These are phyloP conservation scores for Kuraishia ogatae DNA, from an alignment of 805 yeast genomes.

Conservation along the genomic window DNA sequence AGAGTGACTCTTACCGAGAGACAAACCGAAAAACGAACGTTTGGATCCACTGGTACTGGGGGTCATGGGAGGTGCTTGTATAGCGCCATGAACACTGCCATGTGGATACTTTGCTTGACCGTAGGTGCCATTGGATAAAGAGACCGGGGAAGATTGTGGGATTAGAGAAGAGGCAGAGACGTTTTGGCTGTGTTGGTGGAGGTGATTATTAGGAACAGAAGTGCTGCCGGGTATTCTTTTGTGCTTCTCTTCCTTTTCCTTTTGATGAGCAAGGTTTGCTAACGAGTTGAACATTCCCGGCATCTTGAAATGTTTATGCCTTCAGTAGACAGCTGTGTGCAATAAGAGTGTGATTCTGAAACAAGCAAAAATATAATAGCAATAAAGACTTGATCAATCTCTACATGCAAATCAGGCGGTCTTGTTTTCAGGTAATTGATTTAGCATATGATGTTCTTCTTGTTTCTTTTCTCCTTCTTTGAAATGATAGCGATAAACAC, in stretches of 20 bases:
- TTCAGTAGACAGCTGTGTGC: too few species aligned
- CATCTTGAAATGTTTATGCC: background rate
- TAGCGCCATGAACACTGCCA: background rate
- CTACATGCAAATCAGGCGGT: too few species aligned
- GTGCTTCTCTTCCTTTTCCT: background rate
- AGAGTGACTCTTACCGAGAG: slow-evolving; percentile 19
- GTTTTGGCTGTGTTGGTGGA: background rate
- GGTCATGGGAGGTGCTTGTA: background rate
- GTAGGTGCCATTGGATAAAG: background rate
- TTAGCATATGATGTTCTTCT: too few species aligned
- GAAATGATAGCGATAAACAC: too few species aligned
- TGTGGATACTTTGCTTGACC: background rate
- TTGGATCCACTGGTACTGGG: background rate
- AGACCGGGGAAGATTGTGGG: background rate
- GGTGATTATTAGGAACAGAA: background rate
- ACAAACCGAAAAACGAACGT: slow-evolving; percentile 19
- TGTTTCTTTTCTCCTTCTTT: too few species aligned
- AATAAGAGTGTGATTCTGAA: too few species aligned
- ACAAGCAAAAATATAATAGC: too few species aligned
- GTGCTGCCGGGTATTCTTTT: background rate
- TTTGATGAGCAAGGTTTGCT: slow-evolving; percentile 1
- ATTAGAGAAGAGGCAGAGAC: background rate
- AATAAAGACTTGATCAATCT: too few species aligned
- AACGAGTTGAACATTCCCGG: slow-evolving; percentile 1
- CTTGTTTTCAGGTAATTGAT: too few species aligned